phyloP scores from a whole-genome alignment of 495 filamentous ascomycete species.

The Beverwykella pulmonaria region DNA sequence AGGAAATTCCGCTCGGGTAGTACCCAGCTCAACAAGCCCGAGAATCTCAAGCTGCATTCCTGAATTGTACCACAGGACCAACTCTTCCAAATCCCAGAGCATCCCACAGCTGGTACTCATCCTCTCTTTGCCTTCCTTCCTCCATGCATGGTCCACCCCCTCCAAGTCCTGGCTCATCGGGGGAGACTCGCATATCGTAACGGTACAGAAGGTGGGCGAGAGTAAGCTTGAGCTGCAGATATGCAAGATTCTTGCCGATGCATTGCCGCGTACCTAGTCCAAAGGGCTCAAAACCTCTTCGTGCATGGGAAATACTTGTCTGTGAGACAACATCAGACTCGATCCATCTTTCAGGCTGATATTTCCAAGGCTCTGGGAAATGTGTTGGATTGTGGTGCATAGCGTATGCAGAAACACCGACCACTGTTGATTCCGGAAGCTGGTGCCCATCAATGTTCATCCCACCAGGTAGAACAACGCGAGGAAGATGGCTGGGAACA shows the following conservation, averaged over 20 bases:
- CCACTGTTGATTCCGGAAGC: constrained; percentile 52
- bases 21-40: not conserved
- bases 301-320: constrained; percentile 5
- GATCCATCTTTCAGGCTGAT: constrained; percentile 38
- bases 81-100: constrained; percentile 21
- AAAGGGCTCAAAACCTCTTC: constrained; percentile 27
- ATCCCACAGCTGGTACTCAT: constrained; percentile 34
- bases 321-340: constrained; percentile 1
- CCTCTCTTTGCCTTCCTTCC: constrained; percentile 23
- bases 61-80: constrained; percentile 34
- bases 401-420: constrained; percentile 32
- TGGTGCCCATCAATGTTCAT: constrained; percentile 55
- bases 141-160: constrained; percentile 16
- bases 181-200: constrained; percentile 25
- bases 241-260: constrained; percentile 29
- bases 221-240: constrained; percentile 30
- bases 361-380: constrained; percentile 29
- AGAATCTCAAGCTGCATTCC: not conserved
- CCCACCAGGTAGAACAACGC: constrained; percentile 65
- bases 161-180: constrained; percentile 11
- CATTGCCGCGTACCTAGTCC: constrained; percentile 25
- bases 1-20: too few species aligned
- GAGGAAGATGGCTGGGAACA: constrained; percentile 59
- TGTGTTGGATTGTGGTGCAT: constrained; percentile 34
- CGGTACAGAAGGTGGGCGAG: constrained; percentile 27